Conservation (phyloP, 2,329 filamentous ascomycete species). For the Helotiales sp. region DNA sequence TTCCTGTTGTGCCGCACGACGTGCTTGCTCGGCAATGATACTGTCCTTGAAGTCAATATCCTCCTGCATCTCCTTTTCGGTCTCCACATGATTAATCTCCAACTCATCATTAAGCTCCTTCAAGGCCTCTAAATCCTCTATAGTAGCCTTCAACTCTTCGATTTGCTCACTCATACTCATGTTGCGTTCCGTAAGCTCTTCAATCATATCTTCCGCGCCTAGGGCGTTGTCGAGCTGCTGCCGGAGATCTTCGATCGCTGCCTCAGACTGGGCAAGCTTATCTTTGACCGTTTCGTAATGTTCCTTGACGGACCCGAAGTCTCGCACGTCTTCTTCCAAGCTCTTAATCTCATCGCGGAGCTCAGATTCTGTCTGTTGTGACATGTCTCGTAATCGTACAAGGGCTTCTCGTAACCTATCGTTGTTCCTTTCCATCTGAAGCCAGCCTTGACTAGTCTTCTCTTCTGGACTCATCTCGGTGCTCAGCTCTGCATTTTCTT, state of each 20-base stretch:
- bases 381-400: constrained; percentile 80
- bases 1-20: constrained; percentile 73
- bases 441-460: constrained; percentile 80
- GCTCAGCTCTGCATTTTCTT: constrained; percentile 83
- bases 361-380: constrained; percentile 80
- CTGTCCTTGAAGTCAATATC: constrained; percentile 88
- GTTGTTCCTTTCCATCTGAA: constrained; percentile 89
- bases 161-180: constrained; percentile 81
- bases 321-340: constrained; percentile 71
- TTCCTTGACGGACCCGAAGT: constrained; percentile 65
- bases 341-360: constrained; percentile 72
- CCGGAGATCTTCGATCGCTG: constrained; percentile 78
- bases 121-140: constrained; percentile 84
- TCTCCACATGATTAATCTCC: constrained; percentile 88
- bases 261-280: constrained; percentile 70
- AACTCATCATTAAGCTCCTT: constrained; percentile 95
- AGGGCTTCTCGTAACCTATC: constrained; percentile 85
- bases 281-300: constrained; percentile 71
- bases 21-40: constrained; percentile 78
- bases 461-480: constrained; percentile 89
- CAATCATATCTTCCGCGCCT: constrained; percentile 90
- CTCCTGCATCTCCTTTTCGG: constrained; percentile 91
- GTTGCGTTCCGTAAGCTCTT: constrained; percentile 86
- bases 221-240: constrained; percentile 89
- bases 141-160: constrained; percentile 75